Evolutionary conservation across 164 flowering plant genomes (phyloP).

Genomic region (Kingdonia uniflora): DNA sequence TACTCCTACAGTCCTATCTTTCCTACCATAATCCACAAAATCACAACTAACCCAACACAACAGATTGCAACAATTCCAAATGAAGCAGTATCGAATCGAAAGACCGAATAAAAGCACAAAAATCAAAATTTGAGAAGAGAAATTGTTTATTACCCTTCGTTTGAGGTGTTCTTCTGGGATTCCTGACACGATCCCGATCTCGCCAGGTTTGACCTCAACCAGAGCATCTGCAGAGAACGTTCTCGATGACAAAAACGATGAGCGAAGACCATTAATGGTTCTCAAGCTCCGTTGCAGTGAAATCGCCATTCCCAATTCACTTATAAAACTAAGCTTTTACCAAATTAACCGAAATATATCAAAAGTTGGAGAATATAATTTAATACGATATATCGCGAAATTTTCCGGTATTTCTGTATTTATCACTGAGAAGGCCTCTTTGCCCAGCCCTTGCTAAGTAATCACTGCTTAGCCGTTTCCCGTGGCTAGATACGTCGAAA

Average conservation of each 20-base stretch:
- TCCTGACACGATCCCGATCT: slow-evolving; percentile 56
- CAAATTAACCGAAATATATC: no score
- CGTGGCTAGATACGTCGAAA: no score
- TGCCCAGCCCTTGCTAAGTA: no score
- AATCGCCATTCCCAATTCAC: not conserved
- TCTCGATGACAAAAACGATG: slow-evolving; percentile 14
- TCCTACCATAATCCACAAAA: no score
- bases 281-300: slow-evolving; percentile 7
- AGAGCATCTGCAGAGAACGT: slow-evolving; percentile 38
- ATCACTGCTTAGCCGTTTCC: no score
- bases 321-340: no score
- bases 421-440: no score
- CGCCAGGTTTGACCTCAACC: slow-evolving; percentile 55
- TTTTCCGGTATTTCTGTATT: no score
- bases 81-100: not conserved
- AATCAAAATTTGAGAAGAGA: not conserved
- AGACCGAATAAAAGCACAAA: not conserved
- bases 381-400: no score
- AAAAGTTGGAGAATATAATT: no score
- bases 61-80: not conserved
- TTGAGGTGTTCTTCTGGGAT: slow-evolving; percentile 63
- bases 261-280: slow-evolving; percentile 11
- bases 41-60: not conserved
- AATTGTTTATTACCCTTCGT: slow-evolving; percentile 46
- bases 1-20: no score